Percentiles rank a stretch among this genome's conserved stretches.
Conservation (phyloP, 352 stramenopile species). For the Peronospora belbahrii region DNA sequence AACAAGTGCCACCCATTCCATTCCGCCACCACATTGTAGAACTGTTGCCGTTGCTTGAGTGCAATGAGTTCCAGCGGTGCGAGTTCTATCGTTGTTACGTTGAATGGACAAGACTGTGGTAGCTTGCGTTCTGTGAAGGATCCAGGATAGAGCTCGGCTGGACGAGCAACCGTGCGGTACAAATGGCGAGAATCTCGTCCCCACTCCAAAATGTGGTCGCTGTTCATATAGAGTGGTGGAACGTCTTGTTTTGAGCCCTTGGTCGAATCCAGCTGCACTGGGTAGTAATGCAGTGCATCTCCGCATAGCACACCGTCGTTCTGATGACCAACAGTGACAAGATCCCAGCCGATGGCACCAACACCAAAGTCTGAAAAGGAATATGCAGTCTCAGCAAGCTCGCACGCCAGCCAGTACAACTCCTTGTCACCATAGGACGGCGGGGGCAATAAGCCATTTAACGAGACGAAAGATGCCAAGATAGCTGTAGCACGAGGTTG, state of each 20-base stretch:
- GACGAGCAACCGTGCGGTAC: slow-evolving; percentile 26
- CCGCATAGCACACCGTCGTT: slow-evolving; percentile 31
- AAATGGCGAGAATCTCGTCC: slow-evolving; percentile 10
- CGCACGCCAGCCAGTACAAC: slow-evolving; percentile 40
- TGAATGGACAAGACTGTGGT: slow-evolving; percentile 31
- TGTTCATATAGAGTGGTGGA: slow-evolving; percentile 47
- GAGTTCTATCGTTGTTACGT: slow-evolving; percentile 26
- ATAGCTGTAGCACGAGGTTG: slow-evolving; percentile 38
- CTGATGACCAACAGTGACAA: slow-evolving; percentile 9
- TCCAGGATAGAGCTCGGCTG: slow-evolving; percentile 27
- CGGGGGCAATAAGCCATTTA: slow-evolving; percentile 10
- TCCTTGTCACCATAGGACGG: slow-evolving; percentile 51
- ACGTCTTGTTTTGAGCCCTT: slow-evolving; percentile 11
- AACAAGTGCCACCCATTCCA: slow-evolving; percentile 16
- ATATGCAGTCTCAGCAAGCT: slow-evolving; percentile 44
- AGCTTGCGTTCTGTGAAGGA: slow-evolving; percentile 31
- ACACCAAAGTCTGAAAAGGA: slow-evolving; percentile 34
- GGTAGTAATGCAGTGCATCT: slow-evolving; percentile 37
- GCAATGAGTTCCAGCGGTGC: slow-evolving; percentile 11
- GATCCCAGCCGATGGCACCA: slow-evolving; percentile 21
- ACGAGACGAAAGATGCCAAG: slow-evolving; percentile 33
- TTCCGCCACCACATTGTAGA: slow-evolving; percentile 18
- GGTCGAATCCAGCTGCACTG: slow-evolving; percentile 14
- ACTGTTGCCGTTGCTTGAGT: slow-evolving; percentile 15
- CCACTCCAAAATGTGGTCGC: slow-evolving; percentile 37